Evolutionary conservation across 495 filamentous ascomycete genomes (phyloP), one percentile per base, ranked within the genome.

Genomic region (Umbilicaria muhlenbergii): DNA sequence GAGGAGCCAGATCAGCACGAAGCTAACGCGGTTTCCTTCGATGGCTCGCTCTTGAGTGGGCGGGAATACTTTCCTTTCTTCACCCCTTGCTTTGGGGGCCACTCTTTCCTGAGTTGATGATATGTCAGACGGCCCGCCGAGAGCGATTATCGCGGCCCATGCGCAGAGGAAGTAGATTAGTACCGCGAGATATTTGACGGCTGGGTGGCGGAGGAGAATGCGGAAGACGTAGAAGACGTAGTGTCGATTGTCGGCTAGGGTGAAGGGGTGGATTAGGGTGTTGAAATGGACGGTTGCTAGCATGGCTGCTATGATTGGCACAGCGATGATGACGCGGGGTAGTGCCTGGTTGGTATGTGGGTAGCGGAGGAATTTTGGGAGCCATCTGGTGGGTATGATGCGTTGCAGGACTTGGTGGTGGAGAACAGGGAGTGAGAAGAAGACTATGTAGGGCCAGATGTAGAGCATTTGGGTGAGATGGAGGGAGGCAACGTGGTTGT

Each of bases 181-280:
- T 0, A 78, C 75, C 3, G 80, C 77, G 13, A 71, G 56, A 55
- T 92, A 92, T 32, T 80, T 77, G 12, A 82, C 55, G 14, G 62
- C 58, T 1, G 71, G 64, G 43, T 85, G 75, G 3, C 74, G 68
- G 42, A 92, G 76, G 11, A 86, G 79, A 48, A 92, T 73, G 0
- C 86, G 81, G 65, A 98, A 96, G 45, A 91, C 68, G 60, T 98
- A 98, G 63, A 98, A 98, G 44, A 91, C 75, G 64, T 94, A 98
- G 58, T 96, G 92, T 2, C 91, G 70, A 62, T 98, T 98, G 58
- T 98, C 91, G 24, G 91, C 91, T 3, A 96, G 72, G 1, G 89
- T 93, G 52, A 95, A 98, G 1, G 91, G 91, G 57, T 98, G 91
- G 42, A 98, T 75, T 45, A 92, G 77, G 34, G 91, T 96, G 67